phyloP scores from a whole-genome alignment of 495 filamentous ascomycete species.

The Eremomyces bilateralis region DNA sequence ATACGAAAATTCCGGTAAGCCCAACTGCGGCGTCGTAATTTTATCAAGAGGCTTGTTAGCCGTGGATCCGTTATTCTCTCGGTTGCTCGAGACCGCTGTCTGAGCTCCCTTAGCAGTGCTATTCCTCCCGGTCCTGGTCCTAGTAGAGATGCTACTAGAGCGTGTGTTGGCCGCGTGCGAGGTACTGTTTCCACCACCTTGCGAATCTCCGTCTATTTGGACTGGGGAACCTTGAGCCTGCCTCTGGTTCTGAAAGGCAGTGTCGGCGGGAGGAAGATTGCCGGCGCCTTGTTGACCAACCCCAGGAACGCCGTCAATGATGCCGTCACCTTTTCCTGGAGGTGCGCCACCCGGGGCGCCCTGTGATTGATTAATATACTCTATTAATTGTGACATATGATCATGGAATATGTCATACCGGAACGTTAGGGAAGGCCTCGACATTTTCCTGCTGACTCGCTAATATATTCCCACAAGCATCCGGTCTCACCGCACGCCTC shows the following conservation, averaged over 20 bases:
- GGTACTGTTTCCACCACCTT: too few species aligned
- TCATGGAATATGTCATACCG: background rate
- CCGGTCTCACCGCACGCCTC: background rate
- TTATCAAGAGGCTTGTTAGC: too few species aligned
- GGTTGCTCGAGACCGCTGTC: too few species aligned
- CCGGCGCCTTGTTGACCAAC: background rate
- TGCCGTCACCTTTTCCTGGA: background rate
- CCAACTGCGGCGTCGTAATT: background rate
- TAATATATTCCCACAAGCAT: background rate
- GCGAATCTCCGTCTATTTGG: too few species aligned
- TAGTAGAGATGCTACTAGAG: too few species aligned
- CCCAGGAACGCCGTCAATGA: background rate
- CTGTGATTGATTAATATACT: background rate
- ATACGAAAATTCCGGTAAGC: background rate
- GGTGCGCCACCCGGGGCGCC: background rate
- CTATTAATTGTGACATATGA: background rate
- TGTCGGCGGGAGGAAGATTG: background rate
- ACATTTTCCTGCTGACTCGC: background rate
- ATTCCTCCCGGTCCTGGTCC: too few species aligned
- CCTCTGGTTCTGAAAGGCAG: background rate
- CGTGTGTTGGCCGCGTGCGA: too few species aligned
- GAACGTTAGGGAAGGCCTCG: background rate
- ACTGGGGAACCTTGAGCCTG: too few species aligned
- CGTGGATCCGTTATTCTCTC: too few species aligned
- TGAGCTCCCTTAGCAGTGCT: too few species aligned